phyloP scores from a whole-genome alignment of 768 basidiomycete genomes.

The Pleurotus eryngii region DNA sequence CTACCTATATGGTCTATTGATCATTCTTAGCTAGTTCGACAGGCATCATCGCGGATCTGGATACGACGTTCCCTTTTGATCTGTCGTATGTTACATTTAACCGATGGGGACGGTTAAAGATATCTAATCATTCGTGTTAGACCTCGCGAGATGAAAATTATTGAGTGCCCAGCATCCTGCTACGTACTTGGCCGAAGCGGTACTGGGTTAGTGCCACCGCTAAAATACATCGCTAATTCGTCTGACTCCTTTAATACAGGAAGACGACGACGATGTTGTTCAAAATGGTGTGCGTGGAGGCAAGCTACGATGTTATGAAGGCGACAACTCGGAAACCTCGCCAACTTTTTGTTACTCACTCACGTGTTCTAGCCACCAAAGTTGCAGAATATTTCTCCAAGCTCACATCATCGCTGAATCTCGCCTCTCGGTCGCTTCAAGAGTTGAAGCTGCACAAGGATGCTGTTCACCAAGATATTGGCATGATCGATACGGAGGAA shows the following conservation, averaged over 20 bases:
- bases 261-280: slow-evolving; percentile 78
- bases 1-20: slow-evolving; percentile 24
- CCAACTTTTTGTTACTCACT: slow-evolving; percentile 74
- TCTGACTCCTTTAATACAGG: slow-evolving; percentile 27
- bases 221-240: not conserved
- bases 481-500: slow-evolving; percentile 41
- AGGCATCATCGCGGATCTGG: slow-evolving; percentile 53
- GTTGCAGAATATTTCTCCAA: slow-evolving; percentile 66
- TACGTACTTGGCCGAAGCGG: slow-evolving; percentile 72
- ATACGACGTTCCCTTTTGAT: slow-evolving; percentile 41
- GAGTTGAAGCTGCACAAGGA: slow-evolving; percentile 33
- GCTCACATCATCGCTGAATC: slow-evolving; percentile 41
- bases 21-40: slow-evolving; percentile 20
- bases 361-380: slow-evolving; percentile 59
- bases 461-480: slow-evolving; percentile 12
- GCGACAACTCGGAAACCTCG: slow-evolving; percentile 44
- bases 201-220: slow-evolving; percentile 50
- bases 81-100: slow-evolving; percentile 33
- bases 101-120: not conserved
- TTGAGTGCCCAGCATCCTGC: slow-evolving; percentile 57
- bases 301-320: slow-evolving; percentile 41
- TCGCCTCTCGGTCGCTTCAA: slow-evolving; percentile 30
- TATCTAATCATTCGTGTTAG: slow-evolving; percentile 16
- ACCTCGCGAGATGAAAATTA: slow-evolving; percentile 50
- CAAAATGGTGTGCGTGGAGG: slow-evolving; percentile 69